Evolutionary conservation across 768 basidiomycete genomes (phyloP).

Genomic region (Rhodotorula graminis): DNA sequence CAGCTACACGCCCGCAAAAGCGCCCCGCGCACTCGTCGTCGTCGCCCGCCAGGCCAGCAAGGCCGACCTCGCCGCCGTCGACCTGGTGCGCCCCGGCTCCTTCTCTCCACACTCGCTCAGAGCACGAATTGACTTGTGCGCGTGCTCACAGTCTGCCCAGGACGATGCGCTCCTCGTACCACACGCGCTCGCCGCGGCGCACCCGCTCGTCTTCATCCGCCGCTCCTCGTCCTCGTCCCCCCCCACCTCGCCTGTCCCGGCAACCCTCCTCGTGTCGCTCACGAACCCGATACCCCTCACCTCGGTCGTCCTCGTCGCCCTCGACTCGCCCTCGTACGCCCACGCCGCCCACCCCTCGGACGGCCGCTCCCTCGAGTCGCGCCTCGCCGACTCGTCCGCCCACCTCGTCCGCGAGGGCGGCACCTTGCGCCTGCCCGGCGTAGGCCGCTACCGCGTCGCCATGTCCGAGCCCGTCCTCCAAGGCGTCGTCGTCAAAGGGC

Average conservation of each 20-base stretch:
- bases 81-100: not conserved
- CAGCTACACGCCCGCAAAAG: not conserved
- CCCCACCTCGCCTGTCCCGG: not conserved
- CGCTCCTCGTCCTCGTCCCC: not conserved
- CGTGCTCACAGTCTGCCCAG: not conserved
- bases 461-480: conserved; percentile 70
- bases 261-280: conserved; percentile 14
- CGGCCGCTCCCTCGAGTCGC: not conserved
- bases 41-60: conserved; percentile 7
- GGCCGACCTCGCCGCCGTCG: not conserved
- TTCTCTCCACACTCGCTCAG: too few species aligned
- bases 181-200: not conserved
- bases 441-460: conserved; percentile 48
- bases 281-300: conserved; percentile 11
- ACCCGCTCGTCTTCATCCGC: conserved; percentile 18
- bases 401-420: conserved; percentile 20
- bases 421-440: not conserved
- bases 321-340: not conserved
- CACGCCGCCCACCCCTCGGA: not conserved
- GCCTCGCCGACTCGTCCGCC: not conserved
- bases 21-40: not conserved
- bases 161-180: not conserved
- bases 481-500: conserved; percentile 51
- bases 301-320: conserved; percentile 18
- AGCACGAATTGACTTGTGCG: not conserved